phyloP scores from a whole-genome alignment of 1,139 yeast species.

The Taiozyma sp. region DNA sequence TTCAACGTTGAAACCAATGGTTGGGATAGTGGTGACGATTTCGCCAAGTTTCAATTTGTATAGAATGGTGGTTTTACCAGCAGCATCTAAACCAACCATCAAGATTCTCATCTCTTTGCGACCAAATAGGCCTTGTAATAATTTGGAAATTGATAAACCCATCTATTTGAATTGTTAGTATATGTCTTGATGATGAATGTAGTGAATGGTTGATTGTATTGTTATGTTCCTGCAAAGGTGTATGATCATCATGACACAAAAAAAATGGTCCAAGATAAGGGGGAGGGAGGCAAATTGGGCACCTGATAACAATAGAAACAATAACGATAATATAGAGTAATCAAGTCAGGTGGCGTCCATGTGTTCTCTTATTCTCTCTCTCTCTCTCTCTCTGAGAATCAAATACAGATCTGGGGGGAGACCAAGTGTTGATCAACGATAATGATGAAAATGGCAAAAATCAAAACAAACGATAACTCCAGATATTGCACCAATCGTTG shows the following conservation, averaged over 20 bases:
- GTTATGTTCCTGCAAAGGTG: no score
- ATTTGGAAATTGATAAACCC: slow-evolving; percentile 88
- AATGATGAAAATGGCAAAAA: no score
- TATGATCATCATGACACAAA: background rate
- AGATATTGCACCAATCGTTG: no score
- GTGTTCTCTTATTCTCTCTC: no score
- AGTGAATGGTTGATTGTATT: background rate
- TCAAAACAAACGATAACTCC: no score
- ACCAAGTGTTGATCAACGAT: no score
- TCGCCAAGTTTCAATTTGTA: slow-evolving; percentile 89
- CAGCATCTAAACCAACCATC: slow-evolving; percentile 93
- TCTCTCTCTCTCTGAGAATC: no score
- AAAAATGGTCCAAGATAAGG: background rate
- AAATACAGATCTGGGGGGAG: no score
- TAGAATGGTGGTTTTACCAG: slow-evolving; percentile 88
- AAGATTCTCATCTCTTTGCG: slow-evolving; percentile 85
- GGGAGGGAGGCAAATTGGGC: no score
- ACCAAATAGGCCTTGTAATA: slow-evolving; percentile 81
- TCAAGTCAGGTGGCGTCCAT: no score
- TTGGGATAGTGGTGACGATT: slow-evolving; percentile 89
- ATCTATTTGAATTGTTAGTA: slow-evolving; percentile 31
- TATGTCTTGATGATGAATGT: background rate
- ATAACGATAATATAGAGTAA: no score
- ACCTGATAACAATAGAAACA: no score
- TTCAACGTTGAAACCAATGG: slow-evolving; percentile 92